Evolutionary conservation across 371 early-diverging fungal species (phyloP), one percentile per base, ranked within the genome.

Genomic region (Phascolomyces articulosus): DNA sequence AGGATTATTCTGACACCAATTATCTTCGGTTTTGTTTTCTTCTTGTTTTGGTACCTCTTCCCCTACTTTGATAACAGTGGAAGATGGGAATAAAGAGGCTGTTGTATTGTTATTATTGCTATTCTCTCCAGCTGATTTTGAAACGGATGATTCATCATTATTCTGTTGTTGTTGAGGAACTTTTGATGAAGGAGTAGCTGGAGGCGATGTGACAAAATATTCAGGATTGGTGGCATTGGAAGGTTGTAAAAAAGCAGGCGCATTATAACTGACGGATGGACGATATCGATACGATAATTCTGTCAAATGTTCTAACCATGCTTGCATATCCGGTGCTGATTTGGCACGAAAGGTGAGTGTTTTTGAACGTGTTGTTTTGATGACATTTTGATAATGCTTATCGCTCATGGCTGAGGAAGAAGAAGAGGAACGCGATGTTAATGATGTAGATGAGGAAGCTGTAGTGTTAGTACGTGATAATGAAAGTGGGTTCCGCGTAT

Each of bases 261-360:
- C 65, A 20, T 53, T 53, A 40, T 65, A 59, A 31, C 56, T 61
- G 47, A 66, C 62, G 21, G 64, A 56, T 7, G 62, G 58, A n/a
- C 64, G 44, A 40, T 67, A 75, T 2, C 73, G 54, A 49, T 77
- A 55, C 10, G 79, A 74, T 21, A 66, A 28, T 11, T 65, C 48
- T 1, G 71, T 74, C 16, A 77, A 57, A 58, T 72, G 64, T 2
- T 68, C 55, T 2, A 80, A 38, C 80, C 80, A 80, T 1, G 44
- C 55, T 31, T 80, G 78, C 75, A 80, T 73, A 51, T 80, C 78
- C 4, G 55, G 40, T 0, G 72, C 75, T 1, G 75, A 75, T 55
- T 77, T 77, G 8, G 80, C 77, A 7, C 80, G 66, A 31, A 77
- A 67, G 1, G 74, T 73, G 55, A 40, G 23, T 8, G 57, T 60